Evolutionary conservation across 163 green algal species (phyloP).

Genomic region (Volvox carteri): DNA sequence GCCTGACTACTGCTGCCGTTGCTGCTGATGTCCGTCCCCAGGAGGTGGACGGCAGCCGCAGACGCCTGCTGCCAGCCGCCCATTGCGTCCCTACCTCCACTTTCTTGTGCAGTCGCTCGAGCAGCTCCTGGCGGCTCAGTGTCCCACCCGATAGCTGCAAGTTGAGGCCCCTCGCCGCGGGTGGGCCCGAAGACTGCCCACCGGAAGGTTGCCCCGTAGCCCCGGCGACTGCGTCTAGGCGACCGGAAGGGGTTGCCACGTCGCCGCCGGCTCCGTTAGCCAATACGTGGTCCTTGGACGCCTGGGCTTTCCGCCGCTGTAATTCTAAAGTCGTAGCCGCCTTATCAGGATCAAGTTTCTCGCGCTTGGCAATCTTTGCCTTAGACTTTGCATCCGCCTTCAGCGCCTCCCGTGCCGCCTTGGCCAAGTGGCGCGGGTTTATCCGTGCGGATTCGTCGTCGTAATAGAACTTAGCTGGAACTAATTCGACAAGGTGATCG

Average conservation of each 20-base stretch:
- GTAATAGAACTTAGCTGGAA: slow-evolving; percentile 81
- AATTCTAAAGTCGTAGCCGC: slow-evolving; percentile 30
- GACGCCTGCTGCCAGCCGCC: too few species aligned
- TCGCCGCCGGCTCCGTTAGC: background rate
- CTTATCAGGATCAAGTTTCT: slow-evolving; percentile 74
- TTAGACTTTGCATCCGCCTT: slow-evolving; percentile 67
- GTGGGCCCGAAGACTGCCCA: too few species aligned
- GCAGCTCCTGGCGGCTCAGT: slow-evolving; percentile 66
- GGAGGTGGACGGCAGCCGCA: too few species aligned
- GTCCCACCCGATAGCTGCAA: slow-evolving; percentile 38
- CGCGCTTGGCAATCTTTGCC: slow-evolving; percentile 70
- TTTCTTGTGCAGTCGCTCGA: slow-evolving; percentile 69
- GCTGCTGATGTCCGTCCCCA: too few species aligned
- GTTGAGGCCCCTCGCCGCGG: slow-evolving; percentile 21
- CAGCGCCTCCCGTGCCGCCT: slow-evolving; percentile 62
- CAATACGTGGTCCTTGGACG: background rate
- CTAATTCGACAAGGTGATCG: slow-evolving; percentile 80
- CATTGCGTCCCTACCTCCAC: slow-evolving; percentile 55
- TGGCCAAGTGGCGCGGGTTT: slow-evolving; percentile 73
- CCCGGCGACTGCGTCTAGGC: background rate
- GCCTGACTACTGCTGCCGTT: background rate
- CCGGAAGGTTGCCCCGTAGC: background rate
- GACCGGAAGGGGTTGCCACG: background rate
- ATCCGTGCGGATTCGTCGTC: slow-evolving; percentile 56
- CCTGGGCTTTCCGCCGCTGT: slow-evolving; percentile 48